These are phyloP conservation scores for Botrytis pseudocinerea DNA, from an alignment of 2,329 filamentous ascomycete genomes.

Conservation along the genomic window DNA sequence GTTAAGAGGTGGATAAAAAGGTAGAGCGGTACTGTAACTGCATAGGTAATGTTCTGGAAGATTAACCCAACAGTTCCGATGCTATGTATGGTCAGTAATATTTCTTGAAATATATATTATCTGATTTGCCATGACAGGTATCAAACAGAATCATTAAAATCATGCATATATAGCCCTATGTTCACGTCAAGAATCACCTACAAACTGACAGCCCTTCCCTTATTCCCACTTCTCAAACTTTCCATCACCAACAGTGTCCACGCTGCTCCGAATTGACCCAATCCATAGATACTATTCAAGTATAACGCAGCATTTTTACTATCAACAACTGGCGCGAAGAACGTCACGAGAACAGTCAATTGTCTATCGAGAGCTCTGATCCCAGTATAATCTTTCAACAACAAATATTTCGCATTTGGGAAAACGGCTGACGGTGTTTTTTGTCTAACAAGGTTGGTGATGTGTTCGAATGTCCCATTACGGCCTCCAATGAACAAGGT, in stretches of 20 bases:
- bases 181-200: constrained; percentile 36
- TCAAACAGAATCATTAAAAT: too few species aligned
- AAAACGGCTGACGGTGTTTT: constrained; percentile 25
- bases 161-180: background rate
- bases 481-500: constrained; percentile 27
- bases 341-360: constrained; percentile 32
- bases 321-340: constrained; percentile 36
- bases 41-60: constrained; percentile 47
- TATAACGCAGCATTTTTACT: constrained; percentile 25
- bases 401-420: constrained; percentile 27
- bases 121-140: background rate
- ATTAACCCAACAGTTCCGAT: constrained; percentile 45
- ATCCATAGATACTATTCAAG: constrained; percentile 32
- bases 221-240: constrained; percentile 47
- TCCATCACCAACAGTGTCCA: constrained; percentile 46
- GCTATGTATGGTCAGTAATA: constrained; percentile 26
- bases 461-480: constrained; percentile 32
- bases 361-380: constrained; percentile 32
- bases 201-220: constrained; percentile 45
- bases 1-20: constrained; percentile 46
- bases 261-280: constrained; percentile 37
- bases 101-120: background rate
- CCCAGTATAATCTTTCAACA: constrained; percentile 34
- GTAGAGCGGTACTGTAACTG: constrained; percentile 47
- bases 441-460: constrained; percentile 24